phyloP scores from a whole-genome alignment of 2,329 filamentous ascomycete species.

The Moelleriella libera region DNA sequence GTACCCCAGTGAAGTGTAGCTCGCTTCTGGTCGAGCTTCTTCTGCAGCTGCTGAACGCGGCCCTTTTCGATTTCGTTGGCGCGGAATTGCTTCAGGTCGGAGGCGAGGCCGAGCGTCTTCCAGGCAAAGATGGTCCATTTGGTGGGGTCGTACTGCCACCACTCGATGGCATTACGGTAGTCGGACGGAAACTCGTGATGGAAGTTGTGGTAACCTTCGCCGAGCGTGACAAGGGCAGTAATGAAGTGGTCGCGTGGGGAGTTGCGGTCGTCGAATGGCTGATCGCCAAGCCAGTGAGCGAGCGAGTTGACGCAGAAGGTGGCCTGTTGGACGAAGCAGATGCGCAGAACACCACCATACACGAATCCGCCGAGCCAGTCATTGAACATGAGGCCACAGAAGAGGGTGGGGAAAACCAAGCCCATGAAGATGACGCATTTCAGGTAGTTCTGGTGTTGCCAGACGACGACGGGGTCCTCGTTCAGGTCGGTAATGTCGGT shows the following conservation, averaged over 20 bases:
- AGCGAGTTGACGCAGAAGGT: constrained; percentile 90
- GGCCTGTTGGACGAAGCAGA: constrained; percentile 84
- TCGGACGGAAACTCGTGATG: constrained; percentile 90
- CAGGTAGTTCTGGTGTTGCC: constrained; percentile 79
- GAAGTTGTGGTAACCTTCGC: constrained; percentile 90
- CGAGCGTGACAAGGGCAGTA: constrained; percentile 72
- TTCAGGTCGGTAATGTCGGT: constrained; percentile 83
- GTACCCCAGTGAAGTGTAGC: constrained; percentile 72
- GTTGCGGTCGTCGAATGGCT: constrained; percentile 88
- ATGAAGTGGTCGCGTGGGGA: constrained; percentile 78
- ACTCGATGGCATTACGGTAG: constrained; percentile 83
- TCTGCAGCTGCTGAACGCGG: constrained; percentile 75
- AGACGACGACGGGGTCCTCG: constrained; percentile 72
- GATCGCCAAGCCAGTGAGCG: constrained; percentile 82
- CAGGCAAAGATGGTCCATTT: constrained; percentile 79
- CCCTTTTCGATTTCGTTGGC: constrained; percentile 89
- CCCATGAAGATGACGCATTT: constrained; percentile 68
- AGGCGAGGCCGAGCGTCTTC: constrained; percentile 75
- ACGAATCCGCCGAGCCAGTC: constrained; percentile 74
- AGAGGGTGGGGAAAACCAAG: constrained; percentile 58
- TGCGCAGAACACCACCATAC: constrained; percentile 72
- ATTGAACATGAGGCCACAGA: constrained; percentile 66
- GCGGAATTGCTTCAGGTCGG: constrained; percentile 82
- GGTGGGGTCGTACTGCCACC: constrained; percentile 84
- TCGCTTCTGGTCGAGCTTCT: constrained; percentile 85